Conservation (phyloP, 805 yeast species). For the Pichia scutulata region DNA sequence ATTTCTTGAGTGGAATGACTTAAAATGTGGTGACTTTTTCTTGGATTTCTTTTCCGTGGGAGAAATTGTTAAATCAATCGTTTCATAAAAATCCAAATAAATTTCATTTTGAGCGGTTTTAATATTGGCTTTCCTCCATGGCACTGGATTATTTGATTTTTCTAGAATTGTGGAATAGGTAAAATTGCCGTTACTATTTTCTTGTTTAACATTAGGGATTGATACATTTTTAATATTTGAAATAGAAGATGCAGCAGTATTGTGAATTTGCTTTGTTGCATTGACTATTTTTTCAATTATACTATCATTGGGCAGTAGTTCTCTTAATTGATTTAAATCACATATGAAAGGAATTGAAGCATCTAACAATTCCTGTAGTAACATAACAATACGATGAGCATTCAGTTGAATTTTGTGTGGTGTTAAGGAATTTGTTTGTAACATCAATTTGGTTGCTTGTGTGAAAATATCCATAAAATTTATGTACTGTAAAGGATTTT, state of each 20-base stretch:
- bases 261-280: constrained; percentile 29
- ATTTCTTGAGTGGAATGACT: neutral
- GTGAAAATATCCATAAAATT: constrained; percentile 35
- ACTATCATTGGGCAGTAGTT: constrained; percentile 59
- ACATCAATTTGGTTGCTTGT: constrained; percentile 34
- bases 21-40: neutral
- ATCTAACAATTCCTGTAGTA: constrained; percentile 73
- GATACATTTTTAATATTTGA: constrained; percentile 22
- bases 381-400: constrained; percentile 58
- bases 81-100: constrained; percentile 75
- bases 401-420: constrained; percentile 57
- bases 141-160: constrained; percentile 36
- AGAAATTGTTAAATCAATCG: constrained; percentile 45
- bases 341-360: constrained; percentile 67
- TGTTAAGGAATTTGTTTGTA: constrained; percentile 42
- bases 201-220: constrained; percentile 3
- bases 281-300: constrained; percentile 46
- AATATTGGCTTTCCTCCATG: constrained; percentile 78
- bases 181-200: neutral
- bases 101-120: constrained; percentile 74
- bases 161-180: constrained; percentile 20
- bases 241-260: constrained; percentile 26
- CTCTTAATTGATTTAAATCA: constrained; percentile 63
- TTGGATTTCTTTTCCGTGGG: constrained; percentile 20
- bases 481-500: constrained; percentile 38